phyloP scores from a whole-genome alignment of 2,329 filamentous ascomycete species.

The Chaetomium strumarium region DNA sequence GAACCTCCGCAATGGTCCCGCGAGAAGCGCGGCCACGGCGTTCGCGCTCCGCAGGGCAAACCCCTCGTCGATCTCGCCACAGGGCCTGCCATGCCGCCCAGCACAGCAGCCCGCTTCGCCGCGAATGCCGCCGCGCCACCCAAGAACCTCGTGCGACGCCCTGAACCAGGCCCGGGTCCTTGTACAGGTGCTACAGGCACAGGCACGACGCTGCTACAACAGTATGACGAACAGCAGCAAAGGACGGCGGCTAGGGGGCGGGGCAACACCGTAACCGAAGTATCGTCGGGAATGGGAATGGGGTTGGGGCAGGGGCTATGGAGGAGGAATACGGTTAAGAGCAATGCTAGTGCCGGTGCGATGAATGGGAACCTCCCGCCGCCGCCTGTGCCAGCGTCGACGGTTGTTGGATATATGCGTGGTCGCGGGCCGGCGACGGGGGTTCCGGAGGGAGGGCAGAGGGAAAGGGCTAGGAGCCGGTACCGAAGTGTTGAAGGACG shows the following conservation, averaged over 20 bases:
- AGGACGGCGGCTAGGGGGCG: background rate
- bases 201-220: constrained; percentile 3
- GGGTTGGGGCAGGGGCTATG: background rate
- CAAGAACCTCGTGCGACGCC: constrained; percentile 12
- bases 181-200: background rate
- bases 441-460: background rate
- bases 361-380: background rate
- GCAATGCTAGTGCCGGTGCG: constrained; percentile 2
- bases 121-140: constrained; percentile 6
- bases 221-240: constrained; percentile 6
- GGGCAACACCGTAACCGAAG: background rate
- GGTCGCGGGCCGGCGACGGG: constrained; percentile 3
- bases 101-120: background rate
- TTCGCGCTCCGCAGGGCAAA: constrained; percentile 18
- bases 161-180: background rate
- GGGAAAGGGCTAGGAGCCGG: constrained; percentile 5
- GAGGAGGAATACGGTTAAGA: constrained; percentile 15
- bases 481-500: background rate
- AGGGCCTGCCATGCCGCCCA: constrained; percentile 9
- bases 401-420: constrained; percentile 4
- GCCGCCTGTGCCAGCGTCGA: background rate
- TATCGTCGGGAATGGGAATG: background rate
- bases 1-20: constrained; percentile 25
- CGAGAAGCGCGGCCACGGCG: constrained; percentile 20
- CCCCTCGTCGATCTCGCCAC: constrained; percentile 24